phyloP scores from a whole-genome alignment of 2,329 filamentous ascomycete genomes.

The Cadophora luteo-olivacea region DNA sequence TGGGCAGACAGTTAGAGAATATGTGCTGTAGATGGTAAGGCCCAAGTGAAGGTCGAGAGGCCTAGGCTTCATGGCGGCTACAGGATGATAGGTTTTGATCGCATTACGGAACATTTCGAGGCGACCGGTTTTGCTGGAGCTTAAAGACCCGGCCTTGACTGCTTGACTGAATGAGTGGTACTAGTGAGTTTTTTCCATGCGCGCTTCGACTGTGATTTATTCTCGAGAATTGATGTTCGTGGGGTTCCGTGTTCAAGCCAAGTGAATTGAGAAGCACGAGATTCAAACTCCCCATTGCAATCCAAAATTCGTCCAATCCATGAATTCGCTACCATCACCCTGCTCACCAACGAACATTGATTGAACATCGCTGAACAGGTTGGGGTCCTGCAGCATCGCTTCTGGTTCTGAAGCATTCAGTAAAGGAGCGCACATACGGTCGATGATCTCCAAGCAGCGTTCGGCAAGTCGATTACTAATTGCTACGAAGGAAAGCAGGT shows the following conservation, averaged over 20 bases:
- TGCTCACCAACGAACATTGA: conserved; percentile 42
- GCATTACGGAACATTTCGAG: too few relatives aligned
- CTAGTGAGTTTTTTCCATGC: neutral
- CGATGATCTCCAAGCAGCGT: conserved; percentile 49
- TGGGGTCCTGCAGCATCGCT: conserved; percentile 39
- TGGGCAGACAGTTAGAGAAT: too few relatives aligned
- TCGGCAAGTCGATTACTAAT: conserved; percentile 48
- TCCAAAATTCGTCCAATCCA: conserved; percentile 21
- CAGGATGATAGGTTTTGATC: too few relatives aligned
- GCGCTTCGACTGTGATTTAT: neutral
- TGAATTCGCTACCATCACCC: conserved; percentile 17
- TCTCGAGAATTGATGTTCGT: neutral
- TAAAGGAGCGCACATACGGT: conserved; percentile 46
- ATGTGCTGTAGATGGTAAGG: too few relatives aligned
- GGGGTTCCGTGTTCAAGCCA: too few relatives aligned
- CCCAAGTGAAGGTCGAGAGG: too few relatives aligned
- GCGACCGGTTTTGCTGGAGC: too few relatives aligned
- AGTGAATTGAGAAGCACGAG: neutral
- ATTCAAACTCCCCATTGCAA: conserved; percentile 20
- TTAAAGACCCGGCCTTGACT: too few relatives aligned
- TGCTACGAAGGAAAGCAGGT: conserved; percentile 47
- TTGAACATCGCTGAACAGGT: conserved; percentile 43
- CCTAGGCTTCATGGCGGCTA: too few relatives aligned
- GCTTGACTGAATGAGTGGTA: neutral
- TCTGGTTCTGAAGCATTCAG: conserved; percentile 37